Base-by-base conservation (phyloP, 2,329 filamentous ascomycete species). In the Botrytis porri region DNA sequence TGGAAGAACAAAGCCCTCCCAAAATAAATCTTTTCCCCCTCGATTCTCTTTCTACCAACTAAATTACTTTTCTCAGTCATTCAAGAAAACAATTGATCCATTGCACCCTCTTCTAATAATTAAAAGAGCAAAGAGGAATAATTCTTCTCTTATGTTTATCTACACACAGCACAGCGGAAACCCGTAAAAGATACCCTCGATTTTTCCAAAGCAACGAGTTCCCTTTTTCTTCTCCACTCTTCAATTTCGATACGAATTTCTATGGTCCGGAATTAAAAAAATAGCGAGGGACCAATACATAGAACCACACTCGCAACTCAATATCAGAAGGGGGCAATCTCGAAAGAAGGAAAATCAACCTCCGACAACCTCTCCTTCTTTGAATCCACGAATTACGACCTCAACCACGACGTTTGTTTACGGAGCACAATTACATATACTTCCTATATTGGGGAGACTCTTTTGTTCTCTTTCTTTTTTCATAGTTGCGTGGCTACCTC, bases 401-500 rank as follows among this genome's bases (percentile, higher is more conserved):
- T 54, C 57, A 41, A 29, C 41, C 48, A 67, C 39, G 62, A 59
- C 69, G 39, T 65, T 69, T 72, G 70, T 69, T 61, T 57, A 18
- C 51, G n/a, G 51, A 29, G 51, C 39, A 69, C 35, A 41, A 69
- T 35, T 59, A 69, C 14, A 57, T 69, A 57, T 41, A 43, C 35
- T 22, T 39, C 65, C 39, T 12, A 32, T 25, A 22, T 51, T 29
- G 35, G 35, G 14, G 48, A 41, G 20, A 5, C 29, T 32, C 20
- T n/a, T 43, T 29, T 18, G 25, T 32, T 41, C 35, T 43, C 48
- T 37, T 69, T 67, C 29, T 12, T 39, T 48, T 25, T 39, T 41
- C 54, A 69, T 69, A 69, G 63, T 69, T 41, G 63, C 70, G 70
- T 72, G 70, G 70, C 70, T 72, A 72, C 63, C 54, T 69, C 39